Base-by-base conservation (phyloP, 2,329 filamentous ascomycete species). In the Stylonectria norvegica region DNA sequence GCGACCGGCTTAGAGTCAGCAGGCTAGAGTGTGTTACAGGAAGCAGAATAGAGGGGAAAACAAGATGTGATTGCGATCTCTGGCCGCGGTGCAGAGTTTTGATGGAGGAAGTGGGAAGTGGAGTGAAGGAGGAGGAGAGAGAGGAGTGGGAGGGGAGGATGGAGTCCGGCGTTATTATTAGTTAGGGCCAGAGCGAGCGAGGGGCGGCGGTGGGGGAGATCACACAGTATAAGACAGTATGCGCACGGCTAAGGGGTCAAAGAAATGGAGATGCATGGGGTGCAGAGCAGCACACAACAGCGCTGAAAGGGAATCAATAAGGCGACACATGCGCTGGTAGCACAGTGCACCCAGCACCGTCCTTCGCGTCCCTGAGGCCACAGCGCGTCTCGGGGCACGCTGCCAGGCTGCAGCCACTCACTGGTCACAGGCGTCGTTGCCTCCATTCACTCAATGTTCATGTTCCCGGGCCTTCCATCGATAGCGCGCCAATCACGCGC, bases 181-280 rank as follows among this genome's bases (percentile, higher is more conserved):
- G n/a, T 57, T 57, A 57, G 54, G 54, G 54, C 54, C 54, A 43
- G 46, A 46, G n/a, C n/a, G n/a, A n/a, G n/a, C n/a, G n/a, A n/a
- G n/a, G n/a, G n/a, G n/a, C n/a, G n/a, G n/a, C n/a, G n/a, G n/a
- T n/a, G n/a, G n/a, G n/a, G n/a, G n/a, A n/a, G n/a, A n/a, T n/a
- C n/a, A n/a, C n/a, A n/a, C n/a, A n/a, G n/a, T n/a, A n/a, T n/a
- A n/a, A n/a, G n/a, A n/a, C n/a, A n/a, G n/a, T n/a, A n/a, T n/a
- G n/a, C n/a, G n/a, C n/a, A n/a, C n/a, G n/a, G n/a, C n/a, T n/a
- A 34, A 30, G 16, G 36, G 11, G n/a, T 9, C 12, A 25, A 20
- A 16, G 25, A 31, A 29, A 34, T 18, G 14, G 18, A n/a, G 35
- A 30, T 34, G 36, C 36, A 19, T 34, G 34, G 31, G 17, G 30